Conservation (phyloP, 768 basidiomycete species). For the Daedaleopsis sinensis region DNA sequence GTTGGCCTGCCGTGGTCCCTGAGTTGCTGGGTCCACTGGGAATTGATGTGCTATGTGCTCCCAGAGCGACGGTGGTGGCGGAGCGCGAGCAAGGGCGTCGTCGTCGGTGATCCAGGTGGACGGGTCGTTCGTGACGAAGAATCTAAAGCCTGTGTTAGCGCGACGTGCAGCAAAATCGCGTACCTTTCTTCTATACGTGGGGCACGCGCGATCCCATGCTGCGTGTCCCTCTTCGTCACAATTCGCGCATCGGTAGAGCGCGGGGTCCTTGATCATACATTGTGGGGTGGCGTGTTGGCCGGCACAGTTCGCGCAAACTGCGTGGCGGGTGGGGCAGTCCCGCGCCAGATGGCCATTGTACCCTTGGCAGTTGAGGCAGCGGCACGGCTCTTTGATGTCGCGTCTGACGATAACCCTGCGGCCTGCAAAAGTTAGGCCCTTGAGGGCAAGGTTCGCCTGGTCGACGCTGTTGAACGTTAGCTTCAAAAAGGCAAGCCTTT, state of each 20-base stretch:
- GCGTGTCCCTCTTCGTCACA: slow-evolving; percentile 32
- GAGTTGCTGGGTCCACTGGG: not conserved
- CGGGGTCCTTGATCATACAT: slow-evolving; percentile 15
- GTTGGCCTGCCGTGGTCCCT: not conserved
- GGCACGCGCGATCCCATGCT: slow-evolving; percentile 31
- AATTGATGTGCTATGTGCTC: not conserved
- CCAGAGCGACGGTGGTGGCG: not conserved
- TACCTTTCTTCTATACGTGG: not conserved
- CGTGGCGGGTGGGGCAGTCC: slow-evolving; percentile 10
- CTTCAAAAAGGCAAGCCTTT: slow-evolving; percentile 28
- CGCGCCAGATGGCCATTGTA: slow-evolving; percentile 17
- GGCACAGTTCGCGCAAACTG: slow-evolving; percentile 23
- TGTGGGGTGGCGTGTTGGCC: slow-evolving; percentile 23
- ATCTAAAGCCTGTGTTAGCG: not conserved
- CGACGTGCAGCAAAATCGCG: not conserved
- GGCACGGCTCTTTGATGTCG: slow-evolving; percentile 22
- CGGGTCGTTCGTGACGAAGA: slow-evolving; percentile 10
- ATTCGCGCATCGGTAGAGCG: slow-evolving; percentile 24
- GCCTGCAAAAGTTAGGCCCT: slow-evolving; percentile 25
- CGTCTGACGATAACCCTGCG: slow-evolving; percentile 17
- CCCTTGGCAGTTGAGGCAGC: slow-evolving; percentile 33
- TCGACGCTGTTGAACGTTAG: slow-evolving; percentile 20
- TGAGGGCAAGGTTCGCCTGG: slow-evolving; percentile 30
- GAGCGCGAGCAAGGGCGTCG: not conserved
- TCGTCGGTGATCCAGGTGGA: slow-evolving; percentile 12